Conservation (phyloP, 2,329 filamentous ascomycete species). For the Raffaelea ambrosiae region DNA sequence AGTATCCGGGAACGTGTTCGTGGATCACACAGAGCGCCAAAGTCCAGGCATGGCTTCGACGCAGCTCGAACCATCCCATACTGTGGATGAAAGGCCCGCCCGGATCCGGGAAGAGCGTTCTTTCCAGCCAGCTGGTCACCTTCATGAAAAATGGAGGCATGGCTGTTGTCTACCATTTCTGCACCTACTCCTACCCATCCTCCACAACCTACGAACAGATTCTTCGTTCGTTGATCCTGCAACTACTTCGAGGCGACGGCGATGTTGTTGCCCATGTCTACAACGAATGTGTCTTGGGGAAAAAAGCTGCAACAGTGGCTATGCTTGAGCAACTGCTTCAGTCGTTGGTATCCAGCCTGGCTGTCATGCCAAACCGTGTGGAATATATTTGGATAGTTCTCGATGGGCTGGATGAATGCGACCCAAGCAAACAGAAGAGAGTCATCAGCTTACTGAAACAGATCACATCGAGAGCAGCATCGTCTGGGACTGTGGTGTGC, state of each 20-base stretch:
- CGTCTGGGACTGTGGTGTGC: conserved; percentile 10
- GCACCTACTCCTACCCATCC: conserved; percentile 19
- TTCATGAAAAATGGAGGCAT: conserved; percentile 16
- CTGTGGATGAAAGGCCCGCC: conserved; percentile 25
- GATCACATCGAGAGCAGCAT: conserved; percentile 2
- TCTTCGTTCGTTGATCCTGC: conserved; percentile 21
- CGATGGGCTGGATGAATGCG: conserved; percentile 19
- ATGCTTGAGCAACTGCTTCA: conserved; percentile 17
- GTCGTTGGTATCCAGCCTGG: conserved; percentile 5
- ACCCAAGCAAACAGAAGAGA: conserved; percentile 6
- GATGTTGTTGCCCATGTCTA: conserved; percentile 20
- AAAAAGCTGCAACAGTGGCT: conserved; percentile 10
- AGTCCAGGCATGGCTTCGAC: conserved; percentile 19
- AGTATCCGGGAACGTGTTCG: conserved; percentile 21
- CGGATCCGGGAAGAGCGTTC: conserved; percentile 27
- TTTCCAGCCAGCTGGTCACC: conserved; percentile 19
- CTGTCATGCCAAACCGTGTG: conserved; percentile 1
- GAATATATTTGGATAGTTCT: conserved; percentile 19
- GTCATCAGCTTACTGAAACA: conserved; percentile 12
- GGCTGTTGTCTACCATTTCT: conserved; percentile 24
- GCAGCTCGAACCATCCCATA: conserved; percentile 12
- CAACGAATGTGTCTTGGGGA: conserved; percentile 15
- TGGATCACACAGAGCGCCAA: conserved; percentile 23
- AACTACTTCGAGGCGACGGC: conserved; percentile 17
- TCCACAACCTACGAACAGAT: conserved; percentile 25